Percentiles rank a stretch among this genome's conserved stretches.
These are phyloP conservation scores for Herpetomonas muscarum DNA, from an alignment of 208 protist genomes.

Conservation along the genomic window DNA sequence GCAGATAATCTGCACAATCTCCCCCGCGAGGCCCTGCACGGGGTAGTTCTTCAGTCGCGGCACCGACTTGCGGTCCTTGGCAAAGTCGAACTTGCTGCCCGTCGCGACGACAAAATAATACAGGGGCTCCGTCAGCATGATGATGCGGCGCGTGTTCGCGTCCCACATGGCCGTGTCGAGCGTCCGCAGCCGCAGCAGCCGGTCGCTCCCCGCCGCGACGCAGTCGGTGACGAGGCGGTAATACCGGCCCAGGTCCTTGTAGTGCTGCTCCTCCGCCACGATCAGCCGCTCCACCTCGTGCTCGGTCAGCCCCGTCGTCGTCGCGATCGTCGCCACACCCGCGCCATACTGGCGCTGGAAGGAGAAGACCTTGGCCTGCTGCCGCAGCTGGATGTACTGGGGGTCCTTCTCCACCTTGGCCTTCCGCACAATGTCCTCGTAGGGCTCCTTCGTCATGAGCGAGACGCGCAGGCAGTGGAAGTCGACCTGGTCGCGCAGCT, in stretches of 20 bases:
- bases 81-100: conserved; percentile 87
- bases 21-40: conserved; percentile 83
- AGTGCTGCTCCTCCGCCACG: conserved; percentile 81
- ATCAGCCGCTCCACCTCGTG: conserved; percentile 84
- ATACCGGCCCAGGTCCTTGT: conserved; percentile 74
- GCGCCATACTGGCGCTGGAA: conserved; percentile 92
- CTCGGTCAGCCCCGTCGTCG: conserved; percentile 83
- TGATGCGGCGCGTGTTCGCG: conserved; percentile 58
- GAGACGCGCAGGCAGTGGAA: conserved; percentile 88
- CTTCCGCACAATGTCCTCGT: conserved; percentile 84
- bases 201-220: conserved; percentile 70
- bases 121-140: conserved; percentile 75
- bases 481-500: conserved; percentile 82
- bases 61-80: conserved; percentile 73
- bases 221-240: conserved; percentile 78
- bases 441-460: conserved; percentile 88
- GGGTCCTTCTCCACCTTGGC: conserved; percentile 78
- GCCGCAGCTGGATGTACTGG: conserved; percentile 83
- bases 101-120: conserved; percentile 86
- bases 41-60: conserved; percentile 91
- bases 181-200: conserved; percentile 70
- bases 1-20: conserved; percentile 91
- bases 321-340: conserved; percentile 70
- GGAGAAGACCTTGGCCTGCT: conserved; percentile 91
- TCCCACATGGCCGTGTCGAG: conserved; percentile 57